Evolutionary conservation across 495 filamentous ascomycete genomes (phyloP).

Genomic region (Podospora tetraspora): DNA sequence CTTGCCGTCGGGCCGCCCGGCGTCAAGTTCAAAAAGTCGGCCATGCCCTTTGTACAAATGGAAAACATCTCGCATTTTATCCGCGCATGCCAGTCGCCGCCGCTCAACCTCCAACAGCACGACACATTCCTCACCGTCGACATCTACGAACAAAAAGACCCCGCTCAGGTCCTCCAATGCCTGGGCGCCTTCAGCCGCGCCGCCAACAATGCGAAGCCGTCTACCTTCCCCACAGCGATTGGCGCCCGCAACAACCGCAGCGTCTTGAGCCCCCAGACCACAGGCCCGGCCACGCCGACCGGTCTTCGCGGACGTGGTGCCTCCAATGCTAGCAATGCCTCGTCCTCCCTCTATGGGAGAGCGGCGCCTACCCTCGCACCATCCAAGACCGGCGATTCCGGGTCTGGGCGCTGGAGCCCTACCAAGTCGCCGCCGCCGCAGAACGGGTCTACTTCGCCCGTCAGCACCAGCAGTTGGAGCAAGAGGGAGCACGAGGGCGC

Average conservation of each 20-base stretch:
- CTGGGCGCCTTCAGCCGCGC: conserved; percentile 84
- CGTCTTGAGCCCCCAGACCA: conserved; percentile 63
- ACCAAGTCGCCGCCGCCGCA: conserved; percentile 48
- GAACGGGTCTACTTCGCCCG: conserved; percentile 35
- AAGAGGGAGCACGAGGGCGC: conserved; percentile 72
- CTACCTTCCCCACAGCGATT: conserved; percentile 65
- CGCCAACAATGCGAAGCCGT: conserved; percentile 71
- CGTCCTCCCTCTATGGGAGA: conserved; percentile 48
- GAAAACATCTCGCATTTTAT: conserved; percentile 98
- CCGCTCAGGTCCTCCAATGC: conserved; percentile 93
- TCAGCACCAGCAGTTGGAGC: conserved; percentile 79
- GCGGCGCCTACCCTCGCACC: conserved; percentile 37
- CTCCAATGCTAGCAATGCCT: conserved; percentile 65
- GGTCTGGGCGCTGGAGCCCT: conserved; percentile 56
- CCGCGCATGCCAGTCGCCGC: conserved; percentile 73
- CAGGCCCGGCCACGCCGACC: conserved; percentile 51
- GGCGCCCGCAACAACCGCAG: conserved; percentile 59
- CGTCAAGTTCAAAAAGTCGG: conserved; percentile 70
- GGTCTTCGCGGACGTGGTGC: conserved; percentile 50
- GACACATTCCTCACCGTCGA: conserved; percentile 97
- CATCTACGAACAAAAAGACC: conserved; percentile 93
- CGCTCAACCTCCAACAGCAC: conserved; percentile 82
- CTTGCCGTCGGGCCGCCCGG: conserved; percentile 70
- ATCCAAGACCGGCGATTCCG: conserved; percentile 44
- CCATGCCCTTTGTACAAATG: conserved; percentile 99